Evolutionary conservation across 805 yeast genomes (phyloP).

Genomic region (Spencermartinsiella europaea): DNA sequence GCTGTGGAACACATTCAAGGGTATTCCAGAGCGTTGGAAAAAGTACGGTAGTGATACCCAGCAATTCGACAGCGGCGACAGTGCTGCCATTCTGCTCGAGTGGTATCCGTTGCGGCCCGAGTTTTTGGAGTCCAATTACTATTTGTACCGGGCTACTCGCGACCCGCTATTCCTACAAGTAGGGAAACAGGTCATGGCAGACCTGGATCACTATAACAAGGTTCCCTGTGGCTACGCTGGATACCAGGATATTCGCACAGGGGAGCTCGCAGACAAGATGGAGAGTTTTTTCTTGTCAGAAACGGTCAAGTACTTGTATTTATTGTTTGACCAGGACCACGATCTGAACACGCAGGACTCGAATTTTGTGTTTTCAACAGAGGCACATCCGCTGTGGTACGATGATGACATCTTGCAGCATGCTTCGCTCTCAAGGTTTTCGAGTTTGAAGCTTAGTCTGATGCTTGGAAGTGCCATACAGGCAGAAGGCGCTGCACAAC

Average conservation of each 20-base stretch:
- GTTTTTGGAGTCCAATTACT: conserved; percentile 82
- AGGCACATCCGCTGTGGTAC: conserved; percentile 87
- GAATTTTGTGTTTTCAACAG: conserved; percentile 66
- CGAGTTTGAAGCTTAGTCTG: too few relatives aligned
- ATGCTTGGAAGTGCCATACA: not conserved
- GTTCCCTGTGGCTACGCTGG: conserved; percentile 81
- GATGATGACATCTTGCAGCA: conserved; percentile 33
- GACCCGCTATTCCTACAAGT: conserved; percentile 79
- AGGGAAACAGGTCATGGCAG: conserved; percentile 59
- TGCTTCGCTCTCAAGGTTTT: conserved; percentile 18
- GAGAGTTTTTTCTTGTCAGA: conserved; percentile 88
- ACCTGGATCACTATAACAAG: conserved; percentile 47
- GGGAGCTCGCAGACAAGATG: conserved; percentile 71
- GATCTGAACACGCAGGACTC: conserved; percentile 39
- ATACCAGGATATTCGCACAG: conserved; percentile 58
- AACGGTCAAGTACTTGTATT: conserved; percentile 74
- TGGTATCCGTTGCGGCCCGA: conserved; percentile 96
- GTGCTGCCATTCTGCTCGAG: conserved; percentile 46
- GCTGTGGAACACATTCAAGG: conserved; percentile 74
- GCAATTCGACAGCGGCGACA: conserved; percentile 1
- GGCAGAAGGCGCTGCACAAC: not conserved
- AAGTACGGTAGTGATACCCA: conserved; percentile 12
- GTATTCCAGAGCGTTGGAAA: conserved; percentile 84
- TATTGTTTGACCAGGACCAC: conserved; percentile 70
- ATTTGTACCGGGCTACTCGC: conserved; percentile 72